Conservation (phyloP, 768 basidiomycete species). For the Collybiopsis luxurians region DNA sequence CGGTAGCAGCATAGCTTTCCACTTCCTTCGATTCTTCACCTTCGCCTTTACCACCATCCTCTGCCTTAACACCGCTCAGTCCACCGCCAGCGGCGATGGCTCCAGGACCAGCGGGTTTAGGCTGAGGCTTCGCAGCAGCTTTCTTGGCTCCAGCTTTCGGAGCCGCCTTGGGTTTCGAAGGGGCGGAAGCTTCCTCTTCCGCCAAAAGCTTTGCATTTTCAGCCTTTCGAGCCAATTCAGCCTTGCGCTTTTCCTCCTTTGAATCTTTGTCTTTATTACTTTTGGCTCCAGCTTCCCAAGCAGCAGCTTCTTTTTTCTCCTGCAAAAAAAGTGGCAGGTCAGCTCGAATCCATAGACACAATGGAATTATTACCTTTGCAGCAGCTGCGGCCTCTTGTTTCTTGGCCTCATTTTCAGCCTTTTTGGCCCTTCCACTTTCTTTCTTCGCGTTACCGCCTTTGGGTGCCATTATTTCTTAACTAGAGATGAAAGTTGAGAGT, state of each 20-base stretch:
- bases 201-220: constrained; percentile 83
- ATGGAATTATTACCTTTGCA: constrained; percentile 48
- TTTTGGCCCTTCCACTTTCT: constrained; percentile 85
- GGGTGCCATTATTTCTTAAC: constrained; percentile 65
- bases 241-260: constrained; percentile 76
- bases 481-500: background rate
- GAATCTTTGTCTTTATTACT: constrained; percentile 63
- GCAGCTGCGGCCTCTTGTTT: constrained; percentile 62
- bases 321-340: constrained; percentile 23
- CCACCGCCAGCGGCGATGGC: constrained; percentile 77
- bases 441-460: constrained; percentile 92
- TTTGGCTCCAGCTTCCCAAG: constrained; percentile 69
- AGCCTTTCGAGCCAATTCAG: constrained; percentile 81
- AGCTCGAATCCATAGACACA: background rate
- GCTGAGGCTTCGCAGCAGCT: constrained; percentile 35
- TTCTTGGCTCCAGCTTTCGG: constrained; percentile 60
- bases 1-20: constrained; percentile 79
- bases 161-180: constrained; percentile 58
- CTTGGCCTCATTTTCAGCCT: constrained; percentile 86
- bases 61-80: constrained; percentile 22
- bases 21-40: constrained; percentile 32
- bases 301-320: constrained; percentile 70
- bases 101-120: constrained; percentile 75
- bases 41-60: constrained; percentile 26
- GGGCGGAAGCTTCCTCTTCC: constrained; percentile 73